Percentiles rank a stretch among this genome's conserved stretches.
phyloP scores from a whole-genome alignment of 768 basidiomycete genomes.

The Boletus patriciae region DNA sequence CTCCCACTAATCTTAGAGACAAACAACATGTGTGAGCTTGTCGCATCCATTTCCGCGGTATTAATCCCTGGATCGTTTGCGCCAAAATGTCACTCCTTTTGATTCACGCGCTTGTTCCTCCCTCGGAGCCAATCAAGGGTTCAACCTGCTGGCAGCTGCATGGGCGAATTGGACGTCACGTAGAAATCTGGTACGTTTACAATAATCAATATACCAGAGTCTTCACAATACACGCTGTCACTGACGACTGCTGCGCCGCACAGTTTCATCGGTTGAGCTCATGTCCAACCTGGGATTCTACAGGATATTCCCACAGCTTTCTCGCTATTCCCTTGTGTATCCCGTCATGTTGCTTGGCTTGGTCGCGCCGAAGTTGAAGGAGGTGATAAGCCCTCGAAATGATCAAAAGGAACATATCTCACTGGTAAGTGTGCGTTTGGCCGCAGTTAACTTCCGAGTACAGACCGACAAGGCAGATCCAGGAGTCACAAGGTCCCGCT shows the following conservation, averaged over 20 bases:
- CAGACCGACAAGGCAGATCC: neutral
- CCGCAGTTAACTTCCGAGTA: neutral
- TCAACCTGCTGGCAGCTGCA: too few relatives aligned
- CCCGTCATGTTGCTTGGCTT: constrained; percentile 10
- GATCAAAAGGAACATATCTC: neutral
- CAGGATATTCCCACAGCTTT: constrained; percentile 3
- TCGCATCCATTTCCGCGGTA: too few relatives aligned
- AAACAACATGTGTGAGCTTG: too few relatives aligned
- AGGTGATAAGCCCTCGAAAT: neutral
- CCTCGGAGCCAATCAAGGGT: too few relatives aligned
- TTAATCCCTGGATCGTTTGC: too few relatives aligned
- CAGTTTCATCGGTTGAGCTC: neutral
- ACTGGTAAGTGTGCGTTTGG: neutral
- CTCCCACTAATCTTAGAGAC: too few relatives aligned
- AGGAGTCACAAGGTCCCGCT: neutral
- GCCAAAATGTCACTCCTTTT: too few relatives aligned
- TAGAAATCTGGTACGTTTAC: neutral
- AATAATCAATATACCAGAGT: neutral
- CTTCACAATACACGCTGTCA: neutral
- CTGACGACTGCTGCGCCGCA: neutral
- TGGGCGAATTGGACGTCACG: neutral
- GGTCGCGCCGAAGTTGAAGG: constrained; percentile 5
- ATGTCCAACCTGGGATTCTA: neutral
- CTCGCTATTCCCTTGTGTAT: constrained; percentile 5
- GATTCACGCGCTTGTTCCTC: too few relatives aligned